phyloP scores from a whole-genome alignment of 768 basidiomycete species.

The Russula vinacea region DNA sequence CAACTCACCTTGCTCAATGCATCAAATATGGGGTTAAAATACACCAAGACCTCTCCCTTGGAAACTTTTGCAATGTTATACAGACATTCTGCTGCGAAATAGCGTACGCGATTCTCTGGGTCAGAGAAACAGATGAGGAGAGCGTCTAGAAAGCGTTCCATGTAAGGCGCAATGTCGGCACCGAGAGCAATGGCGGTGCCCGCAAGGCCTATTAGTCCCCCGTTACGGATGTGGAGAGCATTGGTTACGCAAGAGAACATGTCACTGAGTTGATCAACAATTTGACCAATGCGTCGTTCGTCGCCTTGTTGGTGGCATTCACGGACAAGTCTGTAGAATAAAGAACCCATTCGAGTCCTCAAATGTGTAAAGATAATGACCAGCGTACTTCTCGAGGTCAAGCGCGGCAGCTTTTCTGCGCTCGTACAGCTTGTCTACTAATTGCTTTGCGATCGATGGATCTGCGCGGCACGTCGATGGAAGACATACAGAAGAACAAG shows the following conservation, averaged over 20 bases:
- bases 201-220: slow-evolving; percentile 92
- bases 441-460: slow-evolving; percentile 69
- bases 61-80: slow-evolving; percentile 99
- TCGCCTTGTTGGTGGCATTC: slow-evolving; percentile 84
- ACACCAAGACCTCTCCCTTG: slow-evolving; percentile 92
- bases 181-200: slow-evolving; percentile 96
- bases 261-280: slow-evolving; percentile 91
- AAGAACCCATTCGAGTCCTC: slow-evolving; percentile 8
- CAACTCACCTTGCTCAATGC: slow-evolving; percentile 87
- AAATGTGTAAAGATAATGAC: neutral
- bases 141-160: slow-evolving; percentile 88
- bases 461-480: slow-evolving; percentile 47
- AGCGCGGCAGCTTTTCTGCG: slow-evolving; percentile 93
- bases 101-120: slow-evolving; percentile 89
- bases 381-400: slow-evolving; percentile 84
- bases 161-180: slow-evolving; percentile 88
- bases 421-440: slow-evolving; percentile 94
- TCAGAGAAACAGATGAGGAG: slow-evolving; percentile 91
- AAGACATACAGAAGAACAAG: neutral
- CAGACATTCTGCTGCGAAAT: slow-evolving; percentile 96
- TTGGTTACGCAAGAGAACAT: slow-evolving; percentile 86
- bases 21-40: slow-evolving; percentile 98
- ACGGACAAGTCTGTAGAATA: slow-evolving; percentile 64
- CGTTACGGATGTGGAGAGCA: slow-evolving; percentile 86
- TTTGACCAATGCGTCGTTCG: slow-evolving; percentile 73